phyloP scores from a whole-genome alignment of 2,329 filamentous ascomycete genomes.

The Geoglossum cookeanum region DNA sequence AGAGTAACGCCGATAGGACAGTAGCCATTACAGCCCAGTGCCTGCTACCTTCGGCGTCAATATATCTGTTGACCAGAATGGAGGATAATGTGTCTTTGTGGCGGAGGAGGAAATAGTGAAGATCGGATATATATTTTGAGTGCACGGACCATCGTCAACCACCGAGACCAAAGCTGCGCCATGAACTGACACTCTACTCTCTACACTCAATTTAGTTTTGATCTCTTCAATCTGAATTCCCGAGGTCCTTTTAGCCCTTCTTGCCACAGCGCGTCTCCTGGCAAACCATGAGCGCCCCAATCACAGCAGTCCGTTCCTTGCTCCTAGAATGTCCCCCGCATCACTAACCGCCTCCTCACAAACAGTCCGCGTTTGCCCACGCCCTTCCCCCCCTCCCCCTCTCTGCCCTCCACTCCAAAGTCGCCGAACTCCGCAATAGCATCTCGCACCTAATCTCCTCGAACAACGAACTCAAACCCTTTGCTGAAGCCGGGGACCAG shows the following conservation, averaged over 20 bases:
- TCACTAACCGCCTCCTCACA: constrained; percentile 26
- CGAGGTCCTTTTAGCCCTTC: too few species aligned
- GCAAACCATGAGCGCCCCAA: background rate
- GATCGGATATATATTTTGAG: background rate
- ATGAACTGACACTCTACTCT: too few species aligned
- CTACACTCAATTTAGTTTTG: too few species aligned
- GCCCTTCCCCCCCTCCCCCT: constrained; percentile 39
- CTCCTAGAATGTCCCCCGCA: background rate
- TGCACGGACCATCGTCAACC: background rate
- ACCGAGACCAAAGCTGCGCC: background rate
- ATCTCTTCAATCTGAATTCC: too few species aligned
- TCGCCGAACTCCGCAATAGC: constrained; percentile 39
- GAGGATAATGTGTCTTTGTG: background rate
- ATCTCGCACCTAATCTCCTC: constrained; percentile 37
- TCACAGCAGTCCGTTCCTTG: background rate
- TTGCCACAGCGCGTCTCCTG: too few species aligned
- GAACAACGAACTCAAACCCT: constrained; percentile 36
- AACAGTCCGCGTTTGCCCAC: constrained; percentile 29
- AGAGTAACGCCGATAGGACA: background rate
- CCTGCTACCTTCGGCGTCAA: background rate
- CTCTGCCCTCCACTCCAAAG: constrained; percentile 39
- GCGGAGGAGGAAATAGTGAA: background rate
- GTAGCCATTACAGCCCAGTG: background rate
- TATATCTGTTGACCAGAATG: background rate
- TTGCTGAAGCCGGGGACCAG: constrained; percentile 29